Conservation (phyloP, 164 flowering plant species). For the Santalum album region DNA sequence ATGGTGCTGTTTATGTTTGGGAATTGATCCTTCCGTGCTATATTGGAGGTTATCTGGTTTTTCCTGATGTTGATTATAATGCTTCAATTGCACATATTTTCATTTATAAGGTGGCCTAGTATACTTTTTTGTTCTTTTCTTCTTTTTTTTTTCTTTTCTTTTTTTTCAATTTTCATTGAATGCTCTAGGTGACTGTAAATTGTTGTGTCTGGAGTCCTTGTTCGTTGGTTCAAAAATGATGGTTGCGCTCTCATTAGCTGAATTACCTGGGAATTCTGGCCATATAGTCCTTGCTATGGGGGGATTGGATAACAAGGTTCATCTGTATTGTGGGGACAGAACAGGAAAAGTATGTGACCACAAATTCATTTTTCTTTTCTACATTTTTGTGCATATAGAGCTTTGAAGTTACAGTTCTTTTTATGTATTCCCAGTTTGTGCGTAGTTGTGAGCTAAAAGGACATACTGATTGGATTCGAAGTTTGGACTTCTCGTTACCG, state of each 20-base stretch:
- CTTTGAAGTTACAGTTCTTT: slow-evolving; percentile 7
- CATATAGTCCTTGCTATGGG: slow-evolving; percentile 80
- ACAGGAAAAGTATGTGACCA: slow-evolving; percentile 52
- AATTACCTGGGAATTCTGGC: slow-evolving; percentile 56
- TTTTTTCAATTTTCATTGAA: background rate
- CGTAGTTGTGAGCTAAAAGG: slow-evolving; percentile 86
- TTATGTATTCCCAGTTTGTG: slow-evolving; percentile 44
- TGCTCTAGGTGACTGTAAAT: slow-evolving; percentile 59
- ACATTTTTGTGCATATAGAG: background rate
- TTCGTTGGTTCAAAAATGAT: slow-evolving; percentile 65
- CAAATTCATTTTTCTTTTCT: background rate
- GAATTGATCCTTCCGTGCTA: slow-evolving; percentile 48
- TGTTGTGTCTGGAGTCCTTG: slow-evolving; percentile 51
- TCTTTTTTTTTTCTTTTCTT: background rate
- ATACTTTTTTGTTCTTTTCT: background rate
- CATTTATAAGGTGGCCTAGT: background rate
- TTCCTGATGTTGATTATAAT: background rate
- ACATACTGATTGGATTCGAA: slow-evolving; percentile 92
- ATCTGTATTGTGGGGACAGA: slow-evolving; percentile 69
- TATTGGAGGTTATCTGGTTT: slow-evolving; percentile 41
- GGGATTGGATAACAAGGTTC: slow-evolving; percentile 85
- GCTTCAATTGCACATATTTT: background rate
- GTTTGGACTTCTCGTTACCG: slow-evolving; percentile 92
- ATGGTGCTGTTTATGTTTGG: slow-evolving; percentile 67
- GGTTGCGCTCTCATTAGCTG: slow-evolving; percentile 84